Conservation (phyloP, 441 rosid genomes). For the Cnidoscolus chayamansa region DNA sequence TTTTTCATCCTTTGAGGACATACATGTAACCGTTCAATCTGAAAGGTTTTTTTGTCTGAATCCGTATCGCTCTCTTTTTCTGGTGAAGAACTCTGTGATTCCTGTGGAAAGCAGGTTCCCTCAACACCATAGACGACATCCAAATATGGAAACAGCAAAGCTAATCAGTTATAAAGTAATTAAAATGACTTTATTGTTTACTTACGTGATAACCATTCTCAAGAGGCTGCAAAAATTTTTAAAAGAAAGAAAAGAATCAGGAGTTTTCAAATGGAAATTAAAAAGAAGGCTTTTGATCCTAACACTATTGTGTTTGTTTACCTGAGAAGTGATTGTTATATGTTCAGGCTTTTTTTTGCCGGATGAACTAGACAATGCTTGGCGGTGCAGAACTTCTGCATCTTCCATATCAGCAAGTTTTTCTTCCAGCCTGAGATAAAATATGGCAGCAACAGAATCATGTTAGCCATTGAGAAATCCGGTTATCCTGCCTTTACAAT, state of each 20-base stretch:
- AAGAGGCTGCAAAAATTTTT: conserved; percentile 48
- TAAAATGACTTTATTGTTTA: conserved; percentile 20
- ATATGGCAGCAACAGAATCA: conserved; percentile 21
- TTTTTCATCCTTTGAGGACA: conserved; percentile 23
- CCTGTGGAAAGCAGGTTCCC: conserved; percentile 42
- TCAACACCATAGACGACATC: conserved; percentile 25
- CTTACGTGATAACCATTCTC: conserved; percentile 78
- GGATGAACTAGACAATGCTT: conserved; percentile 49
- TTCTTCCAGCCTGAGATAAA: conserved; percentile 66
- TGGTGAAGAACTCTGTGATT: conserved; percentile 38
- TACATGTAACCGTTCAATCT: conserved; percentile 63
- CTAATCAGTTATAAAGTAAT: conserved; percentile 19
- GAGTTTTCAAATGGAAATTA: conserved; percentile 11
- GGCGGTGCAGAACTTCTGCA: conserved; percentile 49
- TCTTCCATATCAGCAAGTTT: conserved; percentile 78
- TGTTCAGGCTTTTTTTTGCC: conserved; percentile 46
- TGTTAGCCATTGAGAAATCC: conserved; percentile 19
- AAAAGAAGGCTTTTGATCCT: neutral
- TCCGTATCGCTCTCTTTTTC: conserved; percentile 43
- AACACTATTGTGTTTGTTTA: conserved; percentile 28
- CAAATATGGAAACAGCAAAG: conserved; percentile 17
- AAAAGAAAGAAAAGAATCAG: conserved; percentile 26
- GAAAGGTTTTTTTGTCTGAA: conserved; percentile 41
- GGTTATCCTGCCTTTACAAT: conserved; percentile 15
- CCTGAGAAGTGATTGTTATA: conserved; percentile 44